phyloP scores from a whole-genome alignment of 306 rosid species.

The Cucurbita pepo region DNA sequence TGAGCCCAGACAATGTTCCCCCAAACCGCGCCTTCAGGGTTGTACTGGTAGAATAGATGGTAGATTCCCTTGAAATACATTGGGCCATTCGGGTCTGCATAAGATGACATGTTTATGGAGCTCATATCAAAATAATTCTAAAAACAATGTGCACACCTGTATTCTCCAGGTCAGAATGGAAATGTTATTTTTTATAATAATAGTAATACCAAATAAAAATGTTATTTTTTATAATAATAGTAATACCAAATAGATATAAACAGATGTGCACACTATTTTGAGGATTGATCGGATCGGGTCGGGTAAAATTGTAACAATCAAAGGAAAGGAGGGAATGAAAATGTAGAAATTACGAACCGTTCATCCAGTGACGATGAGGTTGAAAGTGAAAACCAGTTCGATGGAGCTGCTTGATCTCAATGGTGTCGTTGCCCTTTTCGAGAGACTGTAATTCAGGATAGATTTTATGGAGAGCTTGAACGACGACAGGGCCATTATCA shows the following conservation, averaged over 20 bases:
- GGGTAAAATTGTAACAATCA: too few species aligned
- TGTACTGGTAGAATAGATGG: constrained; percentile 74
- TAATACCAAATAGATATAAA: too few species aligned
- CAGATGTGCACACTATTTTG: too few species aligned
- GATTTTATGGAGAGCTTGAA: constrained; percentile 29
- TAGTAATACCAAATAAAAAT: too few species aligned
- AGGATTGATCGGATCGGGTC: too few species aligned
- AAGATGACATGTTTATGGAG: background rate
- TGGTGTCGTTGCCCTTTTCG: background rate
- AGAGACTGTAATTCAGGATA: constrained; percentile 30
- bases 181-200: too few species aligned
- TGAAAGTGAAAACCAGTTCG: constrained; percentile 72
- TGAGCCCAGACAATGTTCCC: constrained; percentile 92
- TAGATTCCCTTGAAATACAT: constrained; percentile 67
- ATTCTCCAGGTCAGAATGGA: too few species aligned
- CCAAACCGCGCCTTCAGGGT: constrained; percentile 84
- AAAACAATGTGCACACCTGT: too few species aligned
- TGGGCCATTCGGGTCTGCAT: constrained; percentile 20
- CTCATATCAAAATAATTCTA: background rate
- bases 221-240: too few species aligned
- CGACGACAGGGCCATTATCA: constrained; percentile 23
- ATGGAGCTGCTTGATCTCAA: constrained; percentile 7
- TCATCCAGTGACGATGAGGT: constrained; percentile 64
- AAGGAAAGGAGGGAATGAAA: background rate
- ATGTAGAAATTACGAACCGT: constrained; percentile 25